Percentiles rank a stretch among this genome's conserved stretches.
Conservation (phyloP, 2,329 filamentous ascomycete species). For the Bipolaris victoriae region DNA sequence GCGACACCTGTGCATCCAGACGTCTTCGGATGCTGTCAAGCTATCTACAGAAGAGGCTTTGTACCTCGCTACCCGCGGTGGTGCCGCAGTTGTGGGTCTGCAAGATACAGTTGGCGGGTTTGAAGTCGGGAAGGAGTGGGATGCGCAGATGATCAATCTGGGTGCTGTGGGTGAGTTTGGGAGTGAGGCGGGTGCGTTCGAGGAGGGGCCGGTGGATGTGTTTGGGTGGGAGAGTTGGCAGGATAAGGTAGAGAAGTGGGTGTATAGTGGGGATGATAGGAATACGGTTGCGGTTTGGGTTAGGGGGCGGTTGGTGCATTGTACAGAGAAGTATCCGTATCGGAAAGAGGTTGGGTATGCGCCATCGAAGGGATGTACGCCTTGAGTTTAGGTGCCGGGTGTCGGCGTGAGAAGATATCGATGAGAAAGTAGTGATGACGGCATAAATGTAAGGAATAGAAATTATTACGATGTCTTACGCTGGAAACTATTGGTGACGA, state of each 20-base stretch:
- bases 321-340: constrained; percentile 22
- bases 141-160: constrained; percentile 82
- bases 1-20: constrained; percentile 69
- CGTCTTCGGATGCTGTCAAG: constrained; percentile 58
- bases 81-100: constrained; percentile 80
- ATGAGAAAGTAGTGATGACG: background rate
- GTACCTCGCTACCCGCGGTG: constrained; percentile 86
- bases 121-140: constrained; percentile 85
- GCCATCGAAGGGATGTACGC: background rate
- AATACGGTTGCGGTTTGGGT: constrained; percentile 93
- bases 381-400: background rate
- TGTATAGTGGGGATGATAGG: constrained; percentile 90
- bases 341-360: background rate
- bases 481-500: too few relatives aligned
- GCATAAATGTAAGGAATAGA: background rate
- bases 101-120: constrained; percentile 76
- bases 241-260: constrained; percentile 89
- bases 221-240: constrained; percentile 93
- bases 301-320: constrained; percentile 78
- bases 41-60: constrained; percentile 85
- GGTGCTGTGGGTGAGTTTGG: constrained; percentile 49
- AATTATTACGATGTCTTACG: too few relatives aligned
- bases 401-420: too few relatives aligned
- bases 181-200: constrained; percentile 48
- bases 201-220: constrained; percentile 75